These are phyloP conservation scores for Dioscorea dumetorum DNA, from an alignment of 106 monocot species.

Conservation along the genomic window DNA sequence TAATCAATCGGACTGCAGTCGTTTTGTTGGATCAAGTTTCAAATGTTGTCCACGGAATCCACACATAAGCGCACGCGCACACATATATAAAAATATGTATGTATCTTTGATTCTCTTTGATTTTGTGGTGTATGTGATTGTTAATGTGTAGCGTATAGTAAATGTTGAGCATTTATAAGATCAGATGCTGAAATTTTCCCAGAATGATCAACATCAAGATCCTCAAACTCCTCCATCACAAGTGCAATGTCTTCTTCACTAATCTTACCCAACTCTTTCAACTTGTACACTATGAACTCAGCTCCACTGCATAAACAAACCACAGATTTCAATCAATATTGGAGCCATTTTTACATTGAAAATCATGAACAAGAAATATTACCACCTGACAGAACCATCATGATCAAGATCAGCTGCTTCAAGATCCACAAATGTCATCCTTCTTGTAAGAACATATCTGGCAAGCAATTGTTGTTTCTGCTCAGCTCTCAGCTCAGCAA, in stretches of 20 bases:
- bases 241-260: slow-evolving; percentile 68
- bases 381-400: slow-evolving; percentile 58
- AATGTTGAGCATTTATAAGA: slow-evolving; percentile 45
- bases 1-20: too few species aligned
- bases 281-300: slow-evolving; percentile 90
- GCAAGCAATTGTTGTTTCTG: slow-evolving; percentile 49
- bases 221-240: slow-evolving; percentile 86
- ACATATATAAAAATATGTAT: too few species aligned
- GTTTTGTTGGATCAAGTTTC: too few species aligned
- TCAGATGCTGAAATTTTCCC: slow-evolving; percentile 53
- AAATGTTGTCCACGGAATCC: too few species aligned
- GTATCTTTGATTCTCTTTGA: too few species aligned
- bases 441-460: slow-evolving; percentile 81
- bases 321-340: too few species aligned
- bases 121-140: too few species aligned
- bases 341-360: too few species aligned
- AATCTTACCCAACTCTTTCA: slow-evolving; percentile 97
- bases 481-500: slow-evolving; percentile 70
- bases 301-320: slow-evolving; percentile 39
- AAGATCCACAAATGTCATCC: slow-evolving; percentile 78
- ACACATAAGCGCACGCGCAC: too few species aligned
- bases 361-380: too few species aligned
- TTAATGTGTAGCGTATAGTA: background rate
- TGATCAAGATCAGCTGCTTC: slow-evolving; percentile 87
- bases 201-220: slow-evolving; percentile 80